Evolutionary conservation across 1,139 yeast genomes (phyloP).

Genomic region (Taphrina wiesneri): DNA sequence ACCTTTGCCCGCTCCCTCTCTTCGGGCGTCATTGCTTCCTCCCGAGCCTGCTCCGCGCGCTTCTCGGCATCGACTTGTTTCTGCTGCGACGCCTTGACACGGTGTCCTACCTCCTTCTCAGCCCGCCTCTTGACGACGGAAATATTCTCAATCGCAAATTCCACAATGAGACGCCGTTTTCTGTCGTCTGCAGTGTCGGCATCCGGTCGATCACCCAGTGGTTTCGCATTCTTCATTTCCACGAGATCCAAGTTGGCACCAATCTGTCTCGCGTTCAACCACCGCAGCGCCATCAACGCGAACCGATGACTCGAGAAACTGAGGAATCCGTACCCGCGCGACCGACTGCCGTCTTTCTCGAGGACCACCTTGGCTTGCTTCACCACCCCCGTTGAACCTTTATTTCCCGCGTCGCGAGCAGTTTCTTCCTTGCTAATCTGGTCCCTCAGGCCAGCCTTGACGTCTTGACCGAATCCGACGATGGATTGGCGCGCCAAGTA

Average conservation of each 20-base stretch:
- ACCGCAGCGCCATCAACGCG: slow-evolving; percentile 94
- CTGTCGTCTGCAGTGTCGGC: slow-evolving; percentile 41
- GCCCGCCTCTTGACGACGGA: slow-evolving; percentile 87
- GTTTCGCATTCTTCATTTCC: slow-evolving; percentile 69
- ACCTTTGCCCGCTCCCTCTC: slow-evolving; percentile 34
- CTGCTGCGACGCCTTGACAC: slow-evolving; percentile 45
- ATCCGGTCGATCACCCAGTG: slow-evolving; percentile 42
- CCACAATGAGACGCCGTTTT: slow-evolving; percentile 82
- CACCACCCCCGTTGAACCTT: slow-evolving; percentile 81
- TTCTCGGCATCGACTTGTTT: slow-evolving; percentile 10
- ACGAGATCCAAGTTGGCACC: slow-evolving; percentile 53
- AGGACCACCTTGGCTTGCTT: slow-evolving; percentile 88
- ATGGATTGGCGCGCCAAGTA: slow-evolving; percentile 93
- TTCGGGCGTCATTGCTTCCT: slow-evolving; percentile 35
- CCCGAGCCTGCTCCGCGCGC: slow-evolving; percentile 10
- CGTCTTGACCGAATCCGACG: slow-evolving; percentile 93
- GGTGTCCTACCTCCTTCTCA: slow-evolving; percentile 60
- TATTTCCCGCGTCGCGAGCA: slow-evolving; percentile 55
- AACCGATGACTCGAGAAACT: slow-evolving; percentile 90
- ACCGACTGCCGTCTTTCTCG: slow-evolving; percentile 82
- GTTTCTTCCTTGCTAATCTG: slow-evolving; percentile 88
- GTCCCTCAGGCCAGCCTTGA: slow-evolving; percentile 70
- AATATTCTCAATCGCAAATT: slow-evolving; percentile 94
- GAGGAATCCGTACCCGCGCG: slow-evolving; percentile 94
- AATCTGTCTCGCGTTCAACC: slow-evolving; percentile 94